Evolutionary conservation across 2,329 filamentous ascomycete genomes (phyloP).

Genomic region (Dissoconium aciculare): DNA sequence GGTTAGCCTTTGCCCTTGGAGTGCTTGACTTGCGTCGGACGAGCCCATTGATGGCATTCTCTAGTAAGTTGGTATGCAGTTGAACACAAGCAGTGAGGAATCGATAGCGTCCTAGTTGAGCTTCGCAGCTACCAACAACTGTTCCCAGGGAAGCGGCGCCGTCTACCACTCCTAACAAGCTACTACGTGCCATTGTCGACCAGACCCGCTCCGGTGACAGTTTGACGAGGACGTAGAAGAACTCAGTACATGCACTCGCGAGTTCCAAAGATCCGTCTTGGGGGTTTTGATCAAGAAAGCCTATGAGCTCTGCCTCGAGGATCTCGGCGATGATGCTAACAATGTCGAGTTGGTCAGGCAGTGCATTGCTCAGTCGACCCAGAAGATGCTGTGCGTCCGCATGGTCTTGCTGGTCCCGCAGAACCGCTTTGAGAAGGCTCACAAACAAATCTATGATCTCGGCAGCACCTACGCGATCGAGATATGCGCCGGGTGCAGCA

Average conservation of each 20-base stretch:
- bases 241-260: conserved; percentile 62
- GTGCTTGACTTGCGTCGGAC: conserved; percentile 48
- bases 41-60: conserved; percentile 56
- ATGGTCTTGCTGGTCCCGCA: conserved; percentile 15
- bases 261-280: conserved; percentile 51
- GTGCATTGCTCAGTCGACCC: conserved; percentile 35
- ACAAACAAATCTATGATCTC: conserved; percentile 64
- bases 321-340: conserved; percentile 70
- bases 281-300: conserved; percentile 38
- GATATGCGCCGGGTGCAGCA: conserved; percentile 5
- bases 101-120: conserved; percentile 59
- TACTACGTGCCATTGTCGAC: conserved; percentile 73
- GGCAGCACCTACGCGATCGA: conserved; percentile 47
- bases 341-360: conserved; percentile 49
- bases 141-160: conserved; percentile 61
- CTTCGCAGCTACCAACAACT: conserved; percentile 69
- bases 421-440: conserved; percentile 42
- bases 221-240: conserved; percentile 56
- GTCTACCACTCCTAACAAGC: conserved; percentile 61
- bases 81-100: conserved; percentile 60
- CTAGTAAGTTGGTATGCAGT: conserved; percentile 60
- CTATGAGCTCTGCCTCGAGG: conserved; percentile 53
- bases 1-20: conserved; percentile 21
- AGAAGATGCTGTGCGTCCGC: conserved; percentile 32
- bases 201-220: conserved; percentile 72